Base-by-base conservation (phyloP, 495 filamentous ascomycete genomes). In the Aspergillus mulundensis region DNA sequence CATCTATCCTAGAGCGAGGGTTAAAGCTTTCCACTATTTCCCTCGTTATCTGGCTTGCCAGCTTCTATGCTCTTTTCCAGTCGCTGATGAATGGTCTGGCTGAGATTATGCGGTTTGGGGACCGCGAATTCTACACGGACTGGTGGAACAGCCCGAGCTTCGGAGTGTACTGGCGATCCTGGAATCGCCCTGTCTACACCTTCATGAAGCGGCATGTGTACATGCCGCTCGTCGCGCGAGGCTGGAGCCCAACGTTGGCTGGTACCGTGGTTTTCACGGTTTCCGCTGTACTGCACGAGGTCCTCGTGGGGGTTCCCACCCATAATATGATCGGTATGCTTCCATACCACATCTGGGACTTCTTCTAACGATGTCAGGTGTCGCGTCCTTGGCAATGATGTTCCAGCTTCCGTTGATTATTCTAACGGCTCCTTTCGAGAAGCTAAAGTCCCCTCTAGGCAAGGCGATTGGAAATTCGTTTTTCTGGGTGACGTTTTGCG, bases 21-120 rank as follows among this genome's bases (percentile, higher is more conserved):
- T 87, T 98, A 81, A 98, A 98, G 65, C 81, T 98, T 10, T 92
- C 88, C 15, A 96, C 94, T 5, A 94, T 98, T 54, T 91, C 86
- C 21, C 77, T 98, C 10, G 81, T 97, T 49, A 95, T 96, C 63
- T 98, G 94, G 94, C 84, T 98, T 2, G 90, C 90, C 3, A 93
- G 94, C 1, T 97, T 98, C 78, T 97, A 96, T 64, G 93, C 93
- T 1, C 72, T 97, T 15, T 98, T 98, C 72, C 94, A 98, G 65
- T 87, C 85, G 5, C 81, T 86, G 36, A 73, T 98, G 16, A 98
- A 98, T 65, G 90, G 90, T 1, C 70, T 98, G 50, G 92, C 94
- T 1, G 94, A 98, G 70, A 74, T 96, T 7, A 90, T 90, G 77
- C 77, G 78, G 34, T 98, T 98, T 60, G 94, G 84, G 8, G 94